Conservation (phyloP, 176 grass and related monocot species). For the Juncus inflexus region DNA sequence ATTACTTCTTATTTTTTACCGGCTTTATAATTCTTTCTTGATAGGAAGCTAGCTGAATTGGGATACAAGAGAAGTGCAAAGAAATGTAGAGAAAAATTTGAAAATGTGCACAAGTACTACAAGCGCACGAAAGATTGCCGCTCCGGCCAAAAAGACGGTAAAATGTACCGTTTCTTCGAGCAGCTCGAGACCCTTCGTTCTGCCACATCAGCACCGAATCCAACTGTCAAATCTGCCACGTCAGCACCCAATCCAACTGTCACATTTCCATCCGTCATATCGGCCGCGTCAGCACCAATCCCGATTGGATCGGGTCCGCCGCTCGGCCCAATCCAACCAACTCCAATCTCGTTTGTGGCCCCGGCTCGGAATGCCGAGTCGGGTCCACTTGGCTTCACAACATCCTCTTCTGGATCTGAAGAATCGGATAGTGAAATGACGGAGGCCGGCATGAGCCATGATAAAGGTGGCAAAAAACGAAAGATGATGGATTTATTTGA, state of each 20-base stretch:
- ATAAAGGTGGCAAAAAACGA: constrained; percentile 19
- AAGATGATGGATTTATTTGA: constrained; percentile 72
- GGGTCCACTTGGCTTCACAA: constrained; percentile 46
- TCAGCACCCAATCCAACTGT: constrained; percentile 5
- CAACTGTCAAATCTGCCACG: constrained; percentile 24
- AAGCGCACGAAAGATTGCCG: constrained; percentile 97
- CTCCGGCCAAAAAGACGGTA: constrained; percentile 80
- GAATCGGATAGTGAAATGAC: constrained; percentile 59
- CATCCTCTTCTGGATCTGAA: constrained; percentile 45
- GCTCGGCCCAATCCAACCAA: constrained; percentile 16
- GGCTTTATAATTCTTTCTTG: constrained; percentile 15
- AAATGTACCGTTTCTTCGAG: constrained; percentile 91
- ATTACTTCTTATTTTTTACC: constrained; percentile 26
- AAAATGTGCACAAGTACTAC: constrained; percentile 99
- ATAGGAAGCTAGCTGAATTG: constrained; percentile 76
- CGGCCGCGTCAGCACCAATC: constrained; percentile 11
- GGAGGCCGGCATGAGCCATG: constrained; percentile 45
- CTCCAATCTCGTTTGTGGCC: constrained; percentile 32
- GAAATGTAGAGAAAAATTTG: constrained; percentile 99
- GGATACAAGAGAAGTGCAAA: constrained; percentile 84
- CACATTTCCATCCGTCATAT: background rate
- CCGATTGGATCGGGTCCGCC: constrained; percentile 1
- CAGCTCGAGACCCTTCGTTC: constrained; percentile 59
- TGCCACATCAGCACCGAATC: constrained; percentile 13
- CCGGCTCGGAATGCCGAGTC: constrained; percentile 24